Percentiles rank a stretch among this genome's conserved stretches.
Conservation (phyloP, 2,329 filamentous ascomycete genomes). For the Dactylellina parvicollis region DNA sequence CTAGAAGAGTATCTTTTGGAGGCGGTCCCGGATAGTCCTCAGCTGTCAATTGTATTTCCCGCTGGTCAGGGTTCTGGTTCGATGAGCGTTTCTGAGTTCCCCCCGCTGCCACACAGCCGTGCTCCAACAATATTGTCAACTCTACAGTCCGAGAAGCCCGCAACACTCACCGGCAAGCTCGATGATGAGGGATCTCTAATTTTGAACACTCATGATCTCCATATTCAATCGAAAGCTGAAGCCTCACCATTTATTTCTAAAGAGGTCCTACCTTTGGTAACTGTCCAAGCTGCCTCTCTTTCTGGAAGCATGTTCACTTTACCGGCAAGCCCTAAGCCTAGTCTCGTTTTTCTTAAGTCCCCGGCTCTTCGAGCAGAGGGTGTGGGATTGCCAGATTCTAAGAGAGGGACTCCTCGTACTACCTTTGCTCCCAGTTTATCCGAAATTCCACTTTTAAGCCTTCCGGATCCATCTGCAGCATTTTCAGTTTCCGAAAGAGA, state of each 20-base stretch:
- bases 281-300: neutral
- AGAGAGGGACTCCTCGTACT: constrained; percentile 13
- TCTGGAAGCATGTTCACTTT: neutral
- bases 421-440: neutral
- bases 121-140: constrained; percentile 3
- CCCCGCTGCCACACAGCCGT: constrained; percentile 25
- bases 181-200: too few species aligned
- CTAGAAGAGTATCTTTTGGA: neutral
- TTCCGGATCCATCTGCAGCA: constrained; percentile 24
- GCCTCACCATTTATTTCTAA: neutral
- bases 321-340: neutral
- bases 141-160: neutral
- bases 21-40: constrained; percentile 3
- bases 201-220: neutral
- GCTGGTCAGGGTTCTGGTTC: neutral
- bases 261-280: neutral
- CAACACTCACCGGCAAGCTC: too few species aligned
- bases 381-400: constrained; percentile 21
- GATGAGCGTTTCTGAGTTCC: neutral
- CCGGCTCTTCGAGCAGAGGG: neutral
- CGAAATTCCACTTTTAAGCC: constrained; percentile 3
- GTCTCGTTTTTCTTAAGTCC: neutral
- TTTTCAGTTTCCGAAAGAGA: constrained; percentile 12
- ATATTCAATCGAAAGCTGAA: neutral
- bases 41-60: constrained; percentile 7